Conservation (phyloP, 148 eudicot species). For the Oxyria digyna region DNA sequence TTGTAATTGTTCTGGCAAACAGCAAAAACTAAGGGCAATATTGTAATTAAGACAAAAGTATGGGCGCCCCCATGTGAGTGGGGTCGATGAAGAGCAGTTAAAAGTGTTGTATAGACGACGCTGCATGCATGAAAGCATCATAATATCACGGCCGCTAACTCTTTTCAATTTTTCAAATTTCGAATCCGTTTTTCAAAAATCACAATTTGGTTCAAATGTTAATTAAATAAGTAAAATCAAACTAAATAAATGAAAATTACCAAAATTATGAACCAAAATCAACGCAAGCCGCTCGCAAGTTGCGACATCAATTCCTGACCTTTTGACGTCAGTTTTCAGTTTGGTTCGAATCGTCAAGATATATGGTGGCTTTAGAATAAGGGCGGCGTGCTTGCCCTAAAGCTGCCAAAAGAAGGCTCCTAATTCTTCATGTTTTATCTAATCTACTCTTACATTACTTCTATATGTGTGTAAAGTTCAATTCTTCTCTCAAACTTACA, state of each 20-base stretch:
- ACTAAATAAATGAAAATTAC: too few species aligned
- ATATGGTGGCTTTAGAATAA: neutral
- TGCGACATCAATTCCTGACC: too few species aligned
- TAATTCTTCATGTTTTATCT: neutral
- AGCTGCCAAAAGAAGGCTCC: neutral
- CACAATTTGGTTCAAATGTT: neutral
- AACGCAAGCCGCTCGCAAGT: too few species aligned
- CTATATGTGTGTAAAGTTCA: too few species aligned
- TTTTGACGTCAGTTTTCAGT: too few species aligned
- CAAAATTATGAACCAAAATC: too few species aligned
- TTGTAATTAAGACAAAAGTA: neutral
- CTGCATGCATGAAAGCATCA: neutral
- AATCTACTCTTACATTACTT: too few species aligned
- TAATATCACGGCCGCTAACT: neutral
- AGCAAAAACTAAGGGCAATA: neutral
- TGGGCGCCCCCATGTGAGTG: neutral
- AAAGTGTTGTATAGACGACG: neutral
- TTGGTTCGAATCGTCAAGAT: too few species aligned
- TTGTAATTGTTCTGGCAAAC: neutral
- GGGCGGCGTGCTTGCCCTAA: neutral
- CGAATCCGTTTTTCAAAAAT: neutral
- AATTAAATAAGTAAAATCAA: too few species aligned
- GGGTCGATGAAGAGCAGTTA: neutral
- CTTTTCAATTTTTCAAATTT: neutral
- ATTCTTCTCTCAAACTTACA: too few species aligned